A percentile compares a stretch with the other conserved stretches of the same genome.
phyloP scores from a whole-genome alignment of 352 stramenopile genomes.

The Phytophthora kernoviae region DNA sequence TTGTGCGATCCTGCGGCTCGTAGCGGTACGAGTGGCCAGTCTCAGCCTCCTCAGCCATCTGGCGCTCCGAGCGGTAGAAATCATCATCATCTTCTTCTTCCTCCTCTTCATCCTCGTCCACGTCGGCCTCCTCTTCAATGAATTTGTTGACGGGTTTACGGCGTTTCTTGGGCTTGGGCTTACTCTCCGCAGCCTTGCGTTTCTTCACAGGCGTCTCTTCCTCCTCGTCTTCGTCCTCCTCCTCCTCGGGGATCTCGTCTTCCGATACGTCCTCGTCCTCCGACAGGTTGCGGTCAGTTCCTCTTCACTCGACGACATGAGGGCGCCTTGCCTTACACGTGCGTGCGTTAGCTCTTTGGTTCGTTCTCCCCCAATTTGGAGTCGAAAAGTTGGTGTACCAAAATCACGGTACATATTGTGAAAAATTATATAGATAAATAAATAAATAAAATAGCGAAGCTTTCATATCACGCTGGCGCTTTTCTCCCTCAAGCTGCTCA shows the following conservation, averaged over 20 bases:
- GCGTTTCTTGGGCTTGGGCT: constrained; percentile 85
- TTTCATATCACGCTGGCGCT: constrained; percentile 3
- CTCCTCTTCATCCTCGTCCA: constrained; percentile 88
- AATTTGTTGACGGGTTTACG: constrained; percentile 89
- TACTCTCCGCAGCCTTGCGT: constrained; percentile 66
- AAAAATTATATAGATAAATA: background rate
- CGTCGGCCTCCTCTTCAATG: constrained; percentile 89
- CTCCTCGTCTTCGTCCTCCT: constrained; percentile 64
- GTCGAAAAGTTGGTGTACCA: background rate
- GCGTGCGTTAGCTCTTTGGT: constrained; percentile 22
- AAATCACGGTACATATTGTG: background rate
- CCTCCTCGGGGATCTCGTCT: constrained; percentile 78
- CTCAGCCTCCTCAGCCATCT: constrained; percentile 80
- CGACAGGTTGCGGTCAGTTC: constrained; percentile 84
- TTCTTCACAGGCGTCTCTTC: constrained; percentile 74
- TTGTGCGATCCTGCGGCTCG: constrained; percentile 71
- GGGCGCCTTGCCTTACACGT: constrained; percentile 10
- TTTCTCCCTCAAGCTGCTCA: constrained; percentile 13
- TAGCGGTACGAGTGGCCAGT: constrained; percentile 69
- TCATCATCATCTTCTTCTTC: constrained; percentile 86
- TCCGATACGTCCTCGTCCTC: constrained; percentile 79
- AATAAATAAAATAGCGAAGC: background rate
- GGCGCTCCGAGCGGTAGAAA: constrained; percentile 79
- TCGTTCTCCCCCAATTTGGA: constrained; percentile 14
- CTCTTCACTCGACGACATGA: constrained; percentile 90